Base-by-base conservation (phyloP, 2,329 filamentous ascomycete genomes). In the Fusarium sp. region DNA sequence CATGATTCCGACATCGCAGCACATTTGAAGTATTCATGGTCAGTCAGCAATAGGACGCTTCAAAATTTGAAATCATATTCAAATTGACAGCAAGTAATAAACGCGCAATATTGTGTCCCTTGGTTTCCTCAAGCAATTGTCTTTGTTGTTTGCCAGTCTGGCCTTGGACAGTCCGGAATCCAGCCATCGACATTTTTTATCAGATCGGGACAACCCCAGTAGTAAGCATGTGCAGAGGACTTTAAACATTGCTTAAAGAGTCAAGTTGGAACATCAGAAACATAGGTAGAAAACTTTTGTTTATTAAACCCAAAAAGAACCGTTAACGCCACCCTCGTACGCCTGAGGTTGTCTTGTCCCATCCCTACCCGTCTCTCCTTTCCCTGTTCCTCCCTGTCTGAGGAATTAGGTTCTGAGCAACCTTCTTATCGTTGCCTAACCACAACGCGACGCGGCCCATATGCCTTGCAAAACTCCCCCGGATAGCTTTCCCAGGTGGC, bases 1-100 rank as follows among this genome's bases (percentile, higher is more conserved):
- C 3, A 33, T 18, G 2, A 67, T 72, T 73, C 76, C 76, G 76
- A 78, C 63, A 78, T 77, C 74, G 74, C 76, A 52, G 27, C 10
- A 4, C 24, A 11, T n/a, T 29, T 50, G 45, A 18, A 29, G 24
- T 9, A 29, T 29, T 6, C 3, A 29, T 20, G 6, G 10, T 52
- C 24, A 20, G 10, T 31, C 18, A 52, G 13, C 11, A n/a, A 31
- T 31, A 5, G 5, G 18, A 20, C 18, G 18, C 6, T 20, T 52
- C 18, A 14, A 31, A n/a, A 2, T 8, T 27, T 5, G 7, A 14
- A 31, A 20, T 20, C 0, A 20, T 31, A 6, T 6, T 52, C 5
- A 13, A n/a, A n/a, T 18, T 50, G 16, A 29, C 18, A 29, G 16
- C 9, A 50, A 29, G n/a, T 13, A 4, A 29, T 14, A 29, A 50